Conservation (phyloP, 257 asterid species). For the Marsdenia floribunda region DNA sequence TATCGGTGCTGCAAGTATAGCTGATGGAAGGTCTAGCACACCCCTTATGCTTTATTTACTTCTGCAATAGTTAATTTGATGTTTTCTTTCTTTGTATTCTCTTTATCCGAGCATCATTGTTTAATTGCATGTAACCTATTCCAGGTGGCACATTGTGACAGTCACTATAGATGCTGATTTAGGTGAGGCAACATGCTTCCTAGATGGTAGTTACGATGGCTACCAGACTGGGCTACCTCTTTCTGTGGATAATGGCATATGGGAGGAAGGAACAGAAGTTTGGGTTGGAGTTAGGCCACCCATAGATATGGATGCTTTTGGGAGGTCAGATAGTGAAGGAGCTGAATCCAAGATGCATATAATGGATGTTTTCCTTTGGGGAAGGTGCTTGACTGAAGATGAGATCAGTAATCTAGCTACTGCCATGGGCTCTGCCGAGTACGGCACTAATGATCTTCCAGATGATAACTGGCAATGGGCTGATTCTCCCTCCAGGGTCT, state of each 20-base stretch:
- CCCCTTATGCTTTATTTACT: constrained; percentile 10
- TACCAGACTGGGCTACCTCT: constrained; percentile 87
- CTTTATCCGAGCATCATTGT: background rate
- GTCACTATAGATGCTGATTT: constrained; percentile 84
- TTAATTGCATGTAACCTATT: constrained; percentile 19
- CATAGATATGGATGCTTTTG: constrained; percentile 88
- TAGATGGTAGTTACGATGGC: constrained; percentile 94
- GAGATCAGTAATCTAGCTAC: constrained; percentile 81
- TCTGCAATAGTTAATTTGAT: background rate
- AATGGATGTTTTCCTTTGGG: constrained; percentile 98
- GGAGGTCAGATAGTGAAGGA: constrained; percentile 98
- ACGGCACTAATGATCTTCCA: constrained; percentile 60
- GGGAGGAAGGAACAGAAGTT: constrained; percentile 91
- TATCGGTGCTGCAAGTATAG: constrained; percentile 84
- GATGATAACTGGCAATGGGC: constrained; percentile 99
- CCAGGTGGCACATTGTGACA: constrained; percentile 94
- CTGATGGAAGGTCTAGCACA: constrained; percentile 81
- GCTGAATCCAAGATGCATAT: constrained; percentile 92
- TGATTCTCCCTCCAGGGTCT: constrained; percentile 95
- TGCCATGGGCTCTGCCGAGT: constrained; percentile 71
- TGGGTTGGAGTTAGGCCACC: constrained; percentile 96
- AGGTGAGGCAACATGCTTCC: constrained; percentile 94
- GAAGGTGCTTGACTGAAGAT: constrained; percentile 91
- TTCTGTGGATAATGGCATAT: constrained; percentile 58
- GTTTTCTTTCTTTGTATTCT: background rate